Conservation (phyloP, 768 basidiomycete genomes). For the Candolleomyces eurysporus region DNA sequence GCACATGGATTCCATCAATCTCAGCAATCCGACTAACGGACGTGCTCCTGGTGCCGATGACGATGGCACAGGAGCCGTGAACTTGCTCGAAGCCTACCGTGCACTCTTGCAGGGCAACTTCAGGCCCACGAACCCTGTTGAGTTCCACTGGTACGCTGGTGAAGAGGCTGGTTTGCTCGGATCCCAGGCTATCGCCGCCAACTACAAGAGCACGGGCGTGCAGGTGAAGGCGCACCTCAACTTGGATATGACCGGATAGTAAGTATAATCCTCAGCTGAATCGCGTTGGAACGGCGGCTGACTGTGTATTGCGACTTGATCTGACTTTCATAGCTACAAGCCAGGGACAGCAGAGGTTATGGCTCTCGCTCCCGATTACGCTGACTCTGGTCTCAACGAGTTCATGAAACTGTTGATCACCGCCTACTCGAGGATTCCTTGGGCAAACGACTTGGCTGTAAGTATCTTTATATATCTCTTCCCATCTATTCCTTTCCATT, state of each 20-base stretch:
- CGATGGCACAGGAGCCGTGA: slow-evolving; percentile 42
- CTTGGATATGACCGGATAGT: slow-evolving; percentile 41
- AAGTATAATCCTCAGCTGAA: slow-evolving; percentile 13
- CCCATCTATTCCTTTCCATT: neutral
- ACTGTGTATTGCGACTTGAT: neutral
- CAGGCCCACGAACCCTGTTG: slow-evolving; percentile 35
- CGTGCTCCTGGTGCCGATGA: slow-evolving; percentile 51
- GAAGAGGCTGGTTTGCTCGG: slow-evolving; percentile 46
- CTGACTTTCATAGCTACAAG: slow-evolving; percentile 35
- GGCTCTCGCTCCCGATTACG: slow-evolving; percentile 38
- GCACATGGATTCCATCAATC: slow-evolving; percentile 44
- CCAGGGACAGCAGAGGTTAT: slow-evolving; percentile 42
- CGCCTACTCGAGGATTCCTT: slow-evolving; percentile 34
- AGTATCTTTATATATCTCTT: slow-evolving; percentile 12
- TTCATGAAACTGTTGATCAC: slow-evolving; percentile 42
- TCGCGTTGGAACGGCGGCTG: neutral
- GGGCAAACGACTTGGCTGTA: slow-evolving; percentile 36
- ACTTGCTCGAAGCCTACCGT: slow-evolving; percentile 40
- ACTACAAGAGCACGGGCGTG: slow-evolving; percentile 43
- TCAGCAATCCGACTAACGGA: slow-evolving; percentile 33
- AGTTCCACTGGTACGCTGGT: slow-evolving; percentile 45
- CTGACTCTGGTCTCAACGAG: slow-evolving; percentile 38
- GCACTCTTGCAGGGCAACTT: slow-evolving; percentile 33
- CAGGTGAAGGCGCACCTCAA: slow-evolving; percentile 51
- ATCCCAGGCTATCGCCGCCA: slow-evolving; percentile 49